Conservation (phyloP, 208 protist genomes). For the Naegleria fowleri region DNA sequence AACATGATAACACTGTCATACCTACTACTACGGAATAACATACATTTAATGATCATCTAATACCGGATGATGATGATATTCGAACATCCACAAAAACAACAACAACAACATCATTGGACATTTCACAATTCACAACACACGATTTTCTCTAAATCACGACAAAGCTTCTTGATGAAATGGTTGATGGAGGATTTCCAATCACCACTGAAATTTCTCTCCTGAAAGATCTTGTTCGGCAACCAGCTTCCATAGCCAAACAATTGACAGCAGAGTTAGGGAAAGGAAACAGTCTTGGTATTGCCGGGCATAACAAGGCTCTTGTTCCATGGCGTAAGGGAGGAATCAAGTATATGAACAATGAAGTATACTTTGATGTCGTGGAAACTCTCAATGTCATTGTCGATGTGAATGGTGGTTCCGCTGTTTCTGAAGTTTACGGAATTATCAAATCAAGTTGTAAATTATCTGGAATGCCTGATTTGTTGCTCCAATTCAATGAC, state of each 20-base stretch:
- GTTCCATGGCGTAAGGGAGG: constrained; percentile 69
- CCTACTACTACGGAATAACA: no score
- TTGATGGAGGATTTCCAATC: constrained; percentile 80
- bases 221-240: constrained; percentile 72
- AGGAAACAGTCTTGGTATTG: constrained; percentile 19
- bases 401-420: constrained; percentile 37
- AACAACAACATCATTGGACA: neutral
- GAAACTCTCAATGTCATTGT: constrained; percentile 72
- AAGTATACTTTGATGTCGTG: constrained; percentile 84
- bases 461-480: constrained; percentile 76
- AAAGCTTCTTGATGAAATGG: constrained; percentile 71
- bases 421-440: neutral
- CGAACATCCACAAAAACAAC: neutral
- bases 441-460: constrained; percentile 63
- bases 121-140: neutral
- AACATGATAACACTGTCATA: no score
- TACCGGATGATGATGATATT: no score
- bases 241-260: constrained; percentile 65
- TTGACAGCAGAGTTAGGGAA: neutral
- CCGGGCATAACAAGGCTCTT: neutral
- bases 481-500: constrained; percentile 62
- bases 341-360: constrained; percentile 65
- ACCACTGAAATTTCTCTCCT: constrained; percentile 69
- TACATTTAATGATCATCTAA: no score
- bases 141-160: no score